Evolutionary conservation across 805 yeast genomes (phyloP).

Genomic region (Pichia thaimueangensis): DNA sequence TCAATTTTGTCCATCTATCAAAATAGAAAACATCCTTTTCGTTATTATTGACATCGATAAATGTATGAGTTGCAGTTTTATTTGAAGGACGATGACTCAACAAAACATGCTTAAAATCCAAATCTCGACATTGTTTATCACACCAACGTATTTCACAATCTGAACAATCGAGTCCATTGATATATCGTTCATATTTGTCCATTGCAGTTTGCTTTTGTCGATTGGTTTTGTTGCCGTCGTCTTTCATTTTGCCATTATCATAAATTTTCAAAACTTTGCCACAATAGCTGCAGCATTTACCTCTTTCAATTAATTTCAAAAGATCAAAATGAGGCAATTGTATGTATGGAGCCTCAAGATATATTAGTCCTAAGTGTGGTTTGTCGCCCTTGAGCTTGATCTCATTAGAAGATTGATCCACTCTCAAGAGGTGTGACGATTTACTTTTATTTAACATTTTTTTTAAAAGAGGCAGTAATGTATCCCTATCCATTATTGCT

Average conservation of each 20-base stretch:
- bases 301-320: conserved; percentile 21
- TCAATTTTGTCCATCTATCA: conserved; percentile 21
- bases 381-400: conserved; percentile 6
- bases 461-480: conserved; percentile 3
- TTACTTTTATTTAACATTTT: conserved; percentile 10
- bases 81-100: conserved; percentile 27
- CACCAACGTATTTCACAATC: conserved; percentile 28
- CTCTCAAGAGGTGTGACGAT: conserved; percentile 7
- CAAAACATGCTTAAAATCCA: conserved; percentile 23
- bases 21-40: conserved; percentile 15
- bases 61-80: conserved; percentile 23
- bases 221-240: conserved; percentile 10
- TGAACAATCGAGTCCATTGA: conserved; percentile 29
- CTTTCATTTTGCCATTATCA: conserved; percentile 26
- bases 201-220: conserved; percentile 15
- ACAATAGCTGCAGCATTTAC: conserved; percentile 29
- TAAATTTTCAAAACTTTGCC: conserved; percentile 29
- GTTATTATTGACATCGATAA: conserved; percentile 11
- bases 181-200: conserved; percentile 24
- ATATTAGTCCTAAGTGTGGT: conserved; percentile 18
- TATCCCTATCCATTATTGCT: too few relatives aligned
- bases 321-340: conserved; percentile 24
- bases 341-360: conserved; percentile 27
- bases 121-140: conserved; percentile 22
- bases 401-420: conserved; percentile 6